A percentile compares a stretch with the other conserved stretches of the same genome.
These are phyloP conservation scores for Scutellaria barbata DNA, from an alignment of 257 asterid genomes.

Conservation along the genomic window DNA sequence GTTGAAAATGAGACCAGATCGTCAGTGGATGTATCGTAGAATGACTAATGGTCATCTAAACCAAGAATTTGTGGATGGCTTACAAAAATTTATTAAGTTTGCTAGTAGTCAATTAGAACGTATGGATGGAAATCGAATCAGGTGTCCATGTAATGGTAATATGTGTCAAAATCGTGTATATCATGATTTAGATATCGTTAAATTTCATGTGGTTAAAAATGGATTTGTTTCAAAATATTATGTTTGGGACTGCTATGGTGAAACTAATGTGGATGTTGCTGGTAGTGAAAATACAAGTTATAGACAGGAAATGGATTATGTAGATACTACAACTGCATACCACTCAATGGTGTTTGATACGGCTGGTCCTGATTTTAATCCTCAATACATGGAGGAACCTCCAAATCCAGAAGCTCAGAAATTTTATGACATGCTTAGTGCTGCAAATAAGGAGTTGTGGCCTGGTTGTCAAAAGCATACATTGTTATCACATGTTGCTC, in stretches of 20 bases:
- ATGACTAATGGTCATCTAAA: background rate
- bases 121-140: background rate
- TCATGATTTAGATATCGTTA: background rate
- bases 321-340: too few relatives aligned
- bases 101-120: background rate
- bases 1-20: background rate
- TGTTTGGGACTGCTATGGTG: background rate
- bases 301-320: too few relatives aligned
- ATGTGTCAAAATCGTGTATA: background rate
- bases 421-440: background rate
- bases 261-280: background rate
- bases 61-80: background rate
- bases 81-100: constrained; percentile 5
- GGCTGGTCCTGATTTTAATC: background rate
- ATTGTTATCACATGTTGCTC: background rate
- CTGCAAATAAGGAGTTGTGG: background rate
- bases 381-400: background rate
- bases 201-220: background rate
- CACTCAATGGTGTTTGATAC: background rate
- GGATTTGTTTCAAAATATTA: background rate
- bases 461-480: background rate
- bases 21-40: constrained; percentile 7
- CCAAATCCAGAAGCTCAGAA: background rate
- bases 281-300: background rate
- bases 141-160: background rate